These are phyloP conservation scores for Leccinum subgranulosum DNA, from an alignment of 768 basidiomycete species.

Conservation along the genomic window DNA sequence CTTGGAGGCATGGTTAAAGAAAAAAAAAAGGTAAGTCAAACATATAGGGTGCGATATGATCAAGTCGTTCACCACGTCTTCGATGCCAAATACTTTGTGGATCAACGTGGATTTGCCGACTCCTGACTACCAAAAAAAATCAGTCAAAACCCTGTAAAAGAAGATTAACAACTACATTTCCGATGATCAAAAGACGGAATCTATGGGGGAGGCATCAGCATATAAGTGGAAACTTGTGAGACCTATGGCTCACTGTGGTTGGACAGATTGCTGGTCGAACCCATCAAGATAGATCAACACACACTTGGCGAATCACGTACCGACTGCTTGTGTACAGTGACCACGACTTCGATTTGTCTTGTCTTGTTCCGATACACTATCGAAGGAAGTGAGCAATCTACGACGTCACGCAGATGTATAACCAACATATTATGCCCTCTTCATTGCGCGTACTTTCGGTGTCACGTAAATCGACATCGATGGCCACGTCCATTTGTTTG, in stretches of 20 bases:
- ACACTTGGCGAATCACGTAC: neutral
- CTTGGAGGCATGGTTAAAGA: slow-evolving; percentile 2
- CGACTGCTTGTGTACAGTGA: neutral
- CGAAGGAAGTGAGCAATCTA: neutral
- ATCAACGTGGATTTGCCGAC: slow-evolving; percentile 14
- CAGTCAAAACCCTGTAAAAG: neutral
- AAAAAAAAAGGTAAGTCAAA: neutral
- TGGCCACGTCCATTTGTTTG: neutral
- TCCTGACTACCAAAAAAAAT: slow-evolving; percentile 7
- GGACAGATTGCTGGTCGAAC: neutral
- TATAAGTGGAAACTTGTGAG: too few species aligned
- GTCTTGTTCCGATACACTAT: slow-evolving; percentile 13
- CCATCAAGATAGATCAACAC: neutral
- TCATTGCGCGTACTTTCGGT: neutral
- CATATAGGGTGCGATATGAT: neutral
- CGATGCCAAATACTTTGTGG: slow-evolving; percentile 7
- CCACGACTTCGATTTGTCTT: slow-evolving; percentile 12
- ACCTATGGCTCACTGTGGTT: slow-evolving; percentile 3
- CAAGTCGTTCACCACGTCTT: slow-evolving; percentile 3
- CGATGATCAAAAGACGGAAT: slow-evolving; percentile 15
- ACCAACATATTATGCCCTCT: slow-evolving; percentile 7
- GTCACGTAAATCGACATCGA: neutral
- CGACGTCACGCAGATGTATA: neutral
- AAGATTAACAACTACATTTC: slow-evolving; percentile 3
- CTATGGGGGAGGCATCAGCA: neutral